phyloP scores from a whole-genome alignment of 371 early-diverging fungal species.

The Coelomomyces lativittatus region DNA sequence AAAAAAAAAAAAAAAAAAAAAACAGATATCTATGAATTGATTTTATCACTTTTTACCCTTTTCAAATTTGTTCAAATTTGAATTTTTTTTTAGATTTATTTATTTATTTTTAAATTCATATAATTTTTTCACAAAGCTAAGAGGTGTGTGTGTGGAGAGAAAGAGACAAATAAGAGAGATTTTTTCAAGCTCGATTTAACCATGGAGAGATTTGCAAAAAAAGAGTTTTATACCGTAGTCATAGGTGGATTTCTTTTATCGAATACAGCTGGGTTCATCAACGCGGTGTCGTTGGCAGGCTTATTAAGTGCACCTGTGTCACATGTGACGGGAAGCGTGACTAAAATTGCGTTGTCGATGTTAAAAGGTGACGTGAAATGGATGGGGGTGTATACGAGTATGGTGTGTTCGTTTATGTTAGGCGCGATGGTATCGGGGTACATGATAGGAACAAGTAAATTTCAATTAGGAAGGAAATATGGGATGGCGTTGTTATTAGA shows the following conservation, averaged over 20 bases:
- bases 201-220: neutral
- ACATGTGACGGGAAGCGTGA: slow-evolving; percentile 27
- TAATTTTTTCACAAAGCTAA: too few relatives aligned
- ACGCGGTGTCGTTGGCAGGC: slow-evolving; percentile 26
- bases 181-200: neutral
- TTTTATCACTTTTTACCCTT: too few relatives aligned
- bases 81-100: too few relatives aligned
- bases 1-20: too few relatives aligned
- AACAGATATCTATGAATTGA: too few relatives aligned
- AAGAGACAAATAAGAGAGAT: too few relatives aligned
- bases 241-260: slow-evolving; percentile 22
- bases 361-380: slow-evolving; percentile 10
- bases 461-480: slow-evolving; percentile 17
- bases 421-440: slow-evolving; percentile 19
- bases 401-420: slow-evolving; percentile 18
- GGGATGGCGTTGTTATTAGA: slow-evolving; percentile 19
- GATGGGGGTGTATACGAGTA: slow-evolving; percentile 9
- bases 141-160: too few relatives aligned
- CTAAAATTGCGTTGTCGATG: slow-evolving; percentile 14
- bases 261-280: slow-evolving; percentile 30
- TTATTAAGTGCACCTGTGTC: slow-evolving; percentile 17
- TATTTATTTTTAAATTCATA: too few relatives aligned
- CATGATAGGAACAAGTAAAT: slow-evolving; percentile 27
- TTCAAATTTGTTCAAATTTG: too few relatives aligned
- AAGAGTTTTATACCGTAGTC: slow-evolving; percentile 21